These are phyloP conservation scores for Arctium lappa DNA, from an alignment of 129 eudicot genomes.

Conservation along the genomic window DNA sequence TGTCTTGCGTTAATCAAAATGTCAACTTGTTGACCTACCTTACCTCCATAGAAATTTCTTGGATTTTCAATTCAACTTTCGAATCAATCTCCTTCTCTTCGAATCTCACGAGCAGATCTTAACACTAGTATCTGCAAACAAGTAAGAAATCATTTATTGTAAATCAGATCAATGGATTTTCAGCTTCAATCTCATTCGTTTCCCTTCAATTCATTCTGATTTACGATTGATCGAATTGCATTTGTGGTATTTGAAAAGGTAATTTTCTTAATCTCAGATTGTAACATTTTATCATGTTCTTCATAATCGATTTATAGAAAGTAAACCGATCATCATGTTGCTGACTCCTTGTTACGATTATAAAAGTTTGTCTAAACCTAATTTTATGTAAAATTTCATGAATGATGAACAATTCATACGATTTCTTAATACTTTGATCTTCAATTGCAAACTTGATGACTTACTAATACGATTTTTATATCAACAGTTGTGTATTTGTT, in stretches of 20 bases:
- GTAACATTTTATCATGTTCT: background rate
- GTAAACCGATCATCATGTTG: constrained; percentile 1
- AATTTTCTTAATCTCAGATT: background rate
- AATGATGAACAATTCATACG: background rate
- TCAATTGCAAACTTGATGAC: background rate
- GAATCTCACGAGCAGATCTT: background rate
- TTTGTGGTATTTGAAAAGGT: constrained; percentile 17
- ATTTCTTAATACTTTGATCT: background rate
- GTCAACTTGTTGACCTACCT: constrained; percentile 21
- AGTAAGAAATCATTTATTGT: constrained; percentile 19
- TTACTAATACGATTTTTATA: background rate
- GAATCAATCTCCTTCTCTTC: constrained; percentile 11
- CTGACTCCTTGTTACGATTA: background rate
- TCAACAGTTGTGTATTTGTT: background rate
- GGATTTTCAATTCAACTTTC: constrained; percentile 22
- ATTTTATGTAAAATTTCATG: background rate
- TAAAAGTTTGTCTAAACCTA: constrained; percentile 4
- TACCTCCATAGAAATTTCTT: background rate
- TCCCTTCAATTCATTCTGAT: constrained; percentile 5
- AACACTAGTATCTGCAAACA: constrained; percentile 20
- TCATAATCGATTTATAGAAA: background rate
- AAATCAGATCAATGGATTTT: constrained; percentile 4
- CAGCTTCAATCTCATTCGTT: constrained; percentile 6
- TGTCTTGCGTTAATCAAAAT: constrained; percentile 7
- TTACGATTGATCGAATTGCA: constrained; percentile 10